phyloP scores from a whole-genome alignment of 768 basidiomycete species.

The Serendipita sp. region DNA sequence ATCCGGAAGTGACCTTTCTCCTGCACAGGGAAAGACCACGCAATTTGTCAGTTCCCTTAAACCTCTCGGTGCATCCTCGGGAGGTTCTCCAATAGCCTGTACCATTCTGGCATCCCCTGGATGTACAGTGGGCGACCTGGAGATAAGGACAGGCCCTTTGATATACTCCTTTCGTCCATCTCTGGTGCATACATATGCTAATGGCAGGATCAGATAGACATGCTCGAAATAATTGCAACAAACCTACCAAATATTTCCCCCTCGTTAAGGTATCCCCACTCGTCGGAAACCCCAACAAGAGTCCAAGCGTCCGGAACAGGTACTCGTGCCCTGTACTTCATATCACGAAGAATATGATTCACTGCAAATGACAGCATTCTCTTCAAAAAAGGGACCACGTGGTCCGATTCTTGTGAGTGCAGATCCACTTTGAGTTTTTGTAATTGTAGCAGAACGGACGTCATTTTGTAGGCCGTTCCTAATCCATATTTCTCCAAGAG shows the following conservation, averaged over 20 bases:
- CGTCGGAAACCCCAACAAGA: conserved; percentile 70
- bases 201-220: not conserved
- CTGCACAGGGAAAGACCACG: conserved; percentile 51
- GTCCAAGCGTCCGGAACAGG: conserved; percentile 49
- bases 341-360: conserved; percentile 47
- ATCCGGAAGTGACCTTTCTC: conserved; percentile 15
- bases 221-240: not conserved
- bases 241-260: conserved; percentile 51
- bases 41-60: conserved; percentile 36
- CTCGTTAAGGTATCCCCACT: conserved; percentile 43
- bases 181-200: not conserved
- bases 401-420: conserved; percentile 19
- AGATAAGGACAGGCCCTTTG: conserved; percentile 44
- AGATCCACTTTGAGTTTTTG: conserved; percentile 33
- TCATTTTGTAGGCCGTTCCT: conserved; percentile 31
- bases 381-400: conserved; percentile 29
- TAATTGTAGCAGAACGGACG: conserved; percentile 35
- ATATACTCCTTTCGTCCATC: conserved; percentile 38
- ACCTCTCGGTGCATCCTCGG: not conserved
- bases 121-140: conserved; percentile 58
- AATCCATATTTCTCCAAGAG: conserved; percentile 36
- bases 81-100: conserved; percentile 53
- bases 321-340: conserved; percentile 65
- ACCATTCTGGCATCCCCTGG: conserved; percentile 54
- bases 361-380: conserved; percentile 44